Base-by-base conservation (phyloP, 2,329 filamentous ascomycete species). In the Hypomyces perniciosus region DNA sequence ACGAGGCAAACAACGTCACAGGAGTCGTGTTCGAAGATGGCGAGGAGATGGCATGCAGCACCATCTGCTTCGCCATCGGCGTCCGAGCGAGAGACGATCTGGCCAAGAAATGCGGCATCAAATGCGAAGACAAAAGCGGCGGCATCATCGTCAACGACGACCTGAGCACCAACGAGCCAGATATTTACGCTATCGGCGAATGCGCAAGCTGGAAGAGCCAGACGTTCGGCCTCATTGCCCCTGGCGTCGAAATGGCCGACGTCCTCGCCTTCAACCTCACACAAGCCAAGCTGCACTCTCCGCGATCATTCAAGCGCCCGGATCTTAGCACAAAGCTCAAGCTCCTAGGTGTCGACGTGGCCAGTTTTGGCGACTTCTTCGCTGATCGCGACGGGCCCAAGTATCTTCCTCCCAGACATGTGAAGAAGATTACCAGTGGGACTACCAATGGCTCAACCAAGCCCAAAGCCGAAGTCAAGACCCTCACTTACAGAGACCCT, bases 281-380 rank as follows among this genome's bases (percentile, higher is more conserved):
- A 4, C 85, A 91, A 64, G 87, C 88, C 31, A 85, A 86, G 62
- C 77, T 81, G 2, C 86, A 92, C 63, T 68, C 80, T 6, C 80
- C 81, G 2, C 76, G 86, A 31, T 74, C 73, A 30, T 95, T 95
- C 74, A 89, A 88, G 66, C 74, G 84, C 4, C 91, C 90, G 0
- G 90, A 96, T 65, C 74, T 96, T 38, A 95, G 90, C 73, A 96
- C 90, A 0, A 96, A 95, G 65, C 73, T 96, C 30, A 96, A 96
- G 73, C 74, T 96, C 0, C 76, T 96, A 0, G 90, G 90, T 0
- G 89, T 96, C 7, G 88, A 96, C 57, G 91, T 96, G 4, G 91
- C 91, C 13, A 93, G 88, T 62, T 96, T 96, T 63, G 90, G 91
- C 0, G 91, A 96, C 65, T 96, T 91, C 73, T 96, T 96, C 58